These are phyloP conservation scores for Phytophthora cryptogea DNA, from an alignment of 352 stramenopile genomes.

Conservation along the genomic window DNA sequence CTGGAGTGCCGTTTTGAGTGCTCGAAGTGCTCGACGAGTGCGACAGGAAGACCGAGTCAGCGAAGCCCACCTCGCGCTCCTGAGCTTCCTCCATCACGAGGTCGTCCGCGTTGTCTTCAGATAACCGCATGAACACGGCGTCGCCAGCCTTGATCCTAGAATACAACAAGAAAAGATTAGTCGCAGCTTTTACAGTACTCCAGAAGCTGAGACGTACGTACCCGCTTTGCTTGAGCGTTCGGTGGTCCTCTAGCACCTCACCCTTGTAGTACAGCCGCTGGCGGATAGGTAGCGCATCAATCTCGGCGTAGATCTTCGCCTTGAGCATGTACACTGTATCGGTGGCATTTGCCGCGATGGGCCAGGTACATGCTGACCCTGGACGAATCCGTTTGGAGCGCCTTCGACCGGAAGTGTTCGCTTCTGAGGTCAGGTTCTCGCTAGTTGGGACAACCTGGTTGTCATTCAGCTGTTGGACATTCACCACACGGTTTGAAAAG, in stretches of 20 bases:
- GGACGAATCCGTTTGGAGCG: slow-evolving; percentile 69
- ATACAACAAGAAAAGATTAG: slow-evolving; percentile 9
- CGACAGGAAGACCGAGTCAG: slow-evolving; percentile 71
- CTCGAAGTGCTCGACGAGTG: slow-evolving; percentile 1
- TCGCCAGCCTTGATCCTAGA: slow-evolving; percentile 75
- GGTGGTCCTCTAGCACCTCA: slow-evolving; percentile 52
- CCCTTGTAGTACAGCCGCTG: slow-evolving; percentile 78
- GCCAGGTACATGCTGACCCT: slow-evolving; percentile 52
- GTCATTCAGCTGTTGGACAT: slow-evolving; percentile 60
- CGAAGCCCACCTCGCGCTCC: slow-evolving; percentile 76
- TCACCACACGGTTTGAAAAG: slow-evolving; percentile 64
- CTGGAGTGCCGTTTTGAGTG: slow-evolving; percentile 6
- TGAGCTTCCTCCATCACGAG: slow-evolving; percentile 54
- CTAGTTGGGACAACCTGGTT: slow-evolving; percentile 56
- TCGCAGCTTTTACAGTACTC: neutral
- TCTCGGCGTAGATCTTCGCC: slow-evolving; percentile 74
- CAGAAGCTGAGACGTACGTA: slow-evolving; percentile 37
- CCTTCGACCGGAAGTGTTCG: slow-evolving; percentile 46
- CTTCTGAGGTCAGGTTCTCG: slow-evolving; percentile 47
- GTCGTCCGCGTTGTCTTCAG: slow-evolving; percentile 63
- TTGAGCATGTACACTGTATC: slow-evolving; percentile 83
- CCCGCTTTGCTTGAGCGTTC: slow-evolving; percentile 68
- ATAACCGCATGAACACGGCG: slow-evolving; percentile 73
- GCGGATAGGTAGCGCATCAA: slow-evolving; percentile 65
- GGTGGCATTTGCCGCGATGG: slow-evolving; percentile 54